phyloP scores from a whole-genome alignment of 2,329 filamentous ascomycete genomes.

The Drechslera avenae region DNA sequence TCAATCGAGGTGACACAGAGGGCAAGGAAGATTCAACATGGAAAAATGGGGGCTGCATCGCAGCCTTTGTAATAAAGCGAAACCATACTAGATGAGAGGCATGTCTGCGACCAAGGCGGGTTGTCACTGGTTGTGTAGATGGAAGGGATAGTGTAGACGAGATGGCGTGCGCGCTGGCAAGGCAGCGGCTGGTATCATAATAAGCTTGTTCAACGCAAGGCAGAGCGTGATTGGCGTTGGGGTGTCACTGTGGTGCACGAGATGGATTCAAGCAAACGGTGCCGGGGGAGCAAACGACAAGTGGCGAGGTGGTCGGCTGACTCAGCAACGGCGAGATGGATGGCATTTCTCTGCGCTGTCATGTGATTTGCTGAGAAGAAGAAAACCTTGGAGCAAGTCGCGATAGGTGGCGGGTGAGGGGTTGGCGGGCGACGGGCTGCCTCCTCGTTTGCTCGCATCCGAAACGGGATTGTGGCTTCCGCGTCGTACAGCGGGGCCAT shows the following conservation, averaged over 20 bases:
- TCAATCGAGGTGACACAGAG: neutral
- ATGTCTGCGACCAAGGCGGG: neutral
- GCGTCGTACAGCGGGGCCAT: neutral
- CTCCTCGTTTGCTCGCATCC: too few species aligned
- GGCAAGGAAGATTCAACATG: neutral
- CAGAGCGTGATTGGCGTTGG: neutral
- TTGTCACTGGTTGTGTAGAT: neutral
- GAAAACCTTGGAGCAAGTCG: neutral
- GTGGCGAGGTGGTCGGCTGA: neutral
- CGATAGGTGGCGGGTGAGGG: neutral
- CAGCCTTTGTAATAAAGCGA: conserved; percentile 1
- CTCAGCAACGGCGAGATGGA: too few species aligned
- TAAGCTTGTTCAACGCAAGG: neutral
- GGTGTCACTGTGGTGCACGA: conserved; percentile 1
- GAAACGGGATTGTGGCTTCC: conserved; percentile 1
- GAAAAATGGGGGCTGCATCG: neutral
- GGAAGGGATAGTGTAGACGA: neutral
- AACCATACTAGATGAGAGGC: neutral
- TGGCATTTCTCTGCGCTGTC: too few species aligned
- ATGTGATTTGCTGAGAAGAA: too few species aligned
- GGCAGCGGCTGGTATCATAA: neutral
- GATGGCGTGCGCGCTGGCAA: neutral
- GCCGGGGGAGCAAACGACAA: conserved; percentile 3
- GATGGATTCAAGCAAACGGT: conserved; percentile 5
- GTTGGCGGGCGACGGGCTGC: too few species aligned